Base-by-base conservation (phyloP, 345 rosid species). In the Crucihimalaya himalaica region DNA sequence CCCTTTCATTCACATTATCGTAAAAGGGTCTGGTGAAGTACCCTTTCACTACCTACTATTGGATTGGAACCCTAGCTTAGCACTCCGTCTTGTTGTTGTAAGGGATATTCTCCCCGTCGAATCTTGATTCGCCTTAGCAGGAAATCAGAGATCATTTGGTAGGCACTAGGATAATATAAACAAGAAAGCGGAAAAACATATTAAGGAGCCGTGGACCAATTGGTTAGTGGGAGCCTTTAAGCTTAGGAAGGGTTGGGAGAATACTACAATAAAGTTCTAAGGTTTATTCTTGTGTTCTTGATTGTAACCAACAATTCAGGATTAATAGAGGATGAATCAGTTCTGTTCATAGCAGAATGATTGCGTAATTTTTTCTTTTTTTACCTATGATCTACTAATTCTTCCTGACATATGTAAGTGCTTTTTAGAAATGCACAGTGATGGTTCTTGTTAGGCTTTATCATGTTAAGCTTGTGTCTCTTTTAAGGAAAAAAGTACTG, bases 361-460 rank as follows among this genome's bases (percentile, higher is more conserved):
- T 68, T 69, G 32, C 43, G 73, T 13, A 5, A 54, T 54, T 28
- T 6, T 42, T 56, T 56, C 10, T 51, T 66, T 23, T 23, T 35
- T 34, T 15, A 35, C 59, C 47, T 52, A 35, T 9, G 60, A 52
- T 37, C 15, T 10, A 5, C 39, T 4, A 52, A 53, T 2, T 66
- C 16, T 19, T 31, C 15, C 14, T 56, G 21, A 29, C n/a, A 50
- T 11, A 50, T 20, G 13, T 21, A 14, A 27, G 18, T 5, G 46
- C 2, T 37, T 37, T 60, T 1, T 61, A 6, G 5, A 37, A 60
- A 20, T 20, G 14, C 65, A 21, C 11, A 5, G n/a, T 58, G 48
- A 19, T 23, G 35, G 6, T 45, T 32, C 27, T 45, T 57, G 25
- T 15, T 46, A 46, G 57, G 37, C 46, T 1, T 46, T 58, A 4